Conservation (phyloP, 805 yeast species). For the Metschnikowia cerradonensis region DNA sequence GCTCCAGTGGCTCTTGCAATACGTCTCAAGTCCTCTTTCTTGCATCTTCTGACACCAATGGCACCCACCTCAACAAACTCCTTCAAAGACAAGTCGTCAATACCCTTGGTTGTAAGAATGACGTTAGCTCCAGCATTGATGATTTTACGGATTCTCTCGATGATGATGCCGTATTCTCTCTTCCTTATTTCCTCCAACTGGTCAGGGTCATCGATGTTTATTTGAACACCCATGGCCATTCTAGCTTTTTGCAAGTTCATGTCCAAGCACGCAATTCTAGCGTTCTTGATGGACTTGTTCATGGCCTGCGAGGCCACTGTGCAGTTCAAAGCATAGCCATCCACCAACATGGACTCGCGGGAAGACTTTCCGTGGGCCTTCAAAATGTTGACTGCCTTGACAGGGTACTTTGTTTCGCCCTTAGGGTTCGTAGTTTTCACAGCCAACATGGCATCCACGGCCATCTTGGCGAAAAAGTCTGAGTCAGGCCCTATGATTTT, state of each 20-base stretch:
- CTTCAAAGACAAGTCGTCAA: conserved; percentile 87
- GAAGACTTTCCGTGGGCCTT: conserved; percentile 97
- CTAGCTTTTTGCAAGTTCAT: conserved; percentile 92
- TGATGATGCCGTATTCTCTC: conserved; percentile 80
- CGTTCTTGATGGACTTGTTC: conserved; percentile 65
- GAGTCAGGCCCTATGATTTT: conserved; percentile 94
- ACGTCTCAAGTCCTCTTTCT: conserved; percentile 92
- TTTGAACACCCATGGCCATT: conserved; percentile 98
- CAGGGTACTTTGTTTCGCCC: conserved; percentile 90
- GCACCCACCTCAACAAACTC: conserved; percentile 88
- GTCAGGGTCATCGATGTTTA: conserved; percentile 95
- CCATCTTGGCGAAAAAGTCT: conserved; percentile 84
- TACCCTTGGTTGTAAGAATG: conserved; percentile 88
- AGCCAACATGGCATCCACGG: conserved; percentile 91
- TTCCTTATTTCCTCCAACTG: conserved; percentile 89
- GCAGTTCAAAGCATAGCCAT: conserved; percentile 95
- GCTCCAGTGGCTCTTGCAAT: conserved; percentile 99
- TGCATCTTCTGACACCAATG: conserved; percentile 95
- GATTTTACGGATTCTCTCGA: conserved; percentile 79
- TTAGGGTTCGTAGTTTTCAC: conserved; percentile 86
- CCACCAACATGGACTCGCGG: conserved; percentile 75
- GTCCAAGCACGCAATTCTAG: conserved; percentile 85
- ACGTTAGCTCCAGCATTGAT: conserved; percentile 89
- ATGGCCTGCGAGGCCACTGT: conserved; percentile 97
- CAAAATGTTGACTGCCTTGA: conserved; percentile 91